Conservation (phyloP, 108 stramenopile genomes). For the Hondaea fermentalgiana region DNA sequence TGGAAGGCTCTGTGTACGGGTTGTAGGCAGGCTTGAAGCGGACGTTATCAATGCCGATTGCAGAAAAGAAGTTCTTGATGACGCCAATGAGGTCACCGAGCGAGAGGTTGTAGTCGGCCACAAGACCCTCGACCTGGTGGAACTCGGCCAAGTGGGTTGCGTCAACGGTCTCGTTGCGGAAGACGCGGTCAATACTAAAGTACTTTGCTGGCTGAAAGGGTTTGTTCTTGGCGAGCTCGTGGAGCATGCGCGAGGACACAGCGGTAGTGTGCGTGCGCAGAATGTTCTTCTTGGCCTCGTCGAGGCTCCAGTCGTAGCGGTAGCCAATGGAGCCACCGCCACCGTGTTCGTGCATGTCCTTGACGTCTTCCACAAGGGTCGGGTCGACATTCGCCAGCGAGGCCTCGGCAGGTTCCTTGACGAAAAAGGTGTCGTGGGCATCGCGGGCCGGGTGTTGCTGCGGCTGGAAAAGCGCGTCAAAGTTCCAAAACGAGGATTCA, state of each 20-base stretch:
- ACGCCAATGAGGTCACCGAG: slow-evolving; percentile 95
- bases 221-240: slow-evolving; percentile 80
- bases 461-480: slow-evolving; percentile 97
- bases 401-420: slow-evolving; percentile 80
- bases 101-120: slow-evolving; percentile 93
- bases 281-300: slow-evolving; percentile 92
- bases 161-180: slow-evolving; percentile 99
- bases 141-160: slow-evolving; percentile 99
- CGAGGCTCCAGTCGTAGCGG: slow-evolving; percentile 75
- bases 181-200: slow-evolving; percentile 97
- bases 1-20: slow-evolving; percentile 98
- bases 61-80: slow-evolving; percentile 96
- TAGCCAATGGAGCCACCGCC: slow-evolving; percentile 89
- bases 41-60: slow-evolving; percentile 93
- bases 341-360: slow-evolving; percentile 89
- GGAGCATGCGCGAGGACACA: slow-evolving; percentile 87
- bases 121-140: slow-evolving; percentile 98
- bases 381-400: slow-evolving; percentile 65
- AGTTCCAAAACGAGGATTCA: slow-evolving; percentile 98
- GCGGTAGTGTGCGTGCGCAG: slow-evolving; percentile 97
- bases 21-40: slow-evolving; percentile 99
- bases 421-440: slow-evolving; percentile 99
- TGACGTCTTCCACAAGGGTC: slow-evolving; percentile 92
- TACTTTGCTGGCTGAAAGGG: slow-evolving; percentile 86
- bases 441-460: slow-evolving; percentile 98